Evolutionary conservation across 192 early-diverging fungal genomes (phyloP), one percentile per base, ranked within the genome.

Genomic region (Paraglomus occultum): DNA sequence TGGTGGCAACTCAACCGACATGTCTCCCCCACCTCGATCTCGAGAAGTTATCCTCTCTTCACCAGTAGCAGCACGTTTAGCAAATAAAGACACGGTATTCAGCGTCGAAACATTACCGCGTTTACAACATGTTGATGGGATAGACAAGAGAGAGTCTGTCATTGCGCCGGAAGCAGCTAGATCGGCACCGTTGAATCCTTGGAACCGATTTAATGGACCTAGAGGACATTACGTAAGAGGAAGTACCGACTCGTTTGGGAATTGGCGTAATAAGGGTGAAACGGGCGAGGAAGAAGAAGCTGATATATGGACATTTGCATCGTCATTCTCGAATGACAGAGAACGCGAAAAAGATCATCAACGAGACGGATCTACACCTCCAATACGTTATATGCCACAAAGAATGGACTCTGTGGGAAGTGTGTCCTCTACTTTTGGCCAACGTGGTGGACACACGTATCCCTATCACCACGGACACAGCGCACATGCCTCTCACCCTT

Each of bases 261-360:
- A 10, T 20, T 17, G 10, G 54, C 38, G 10, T 4, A 17, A 1
- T 23, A 57, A 57, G 4, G 6, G 38, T 57, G 31, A 31, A n/a
- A 70, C 72, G 23, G 70, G 71, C 51, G 77, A 78, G 15, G 77
- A 78, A 22, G 77, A 78, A 54, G 73, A 78, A 47, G 77, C 77
- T 7, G 77, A 78, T 42, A 58, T 69, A 23, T 78, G 77, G 77
- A 78, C 77, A 8, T 78, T 78, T 74, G 77, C 73, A 0, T 78
- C 77, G 9, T 78, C 77, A 6, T 38, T 77, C 11, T 73, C 72
- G 8, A 74, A 73, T 46, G 76, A 77, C 17, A 14, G 17, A 51
- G 14, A 51, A 51, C 11, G 18, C 11, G 9, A 57, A 17, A 31
- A 31, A 31, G 31, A 31, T 31, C 31, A 31, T 1, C 6, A 4